Percentiles rank a stretch among this genome's conserved stretches.
phyloP scores from a whole-genome alignment of 2,329 filamentous ascomycete genomes.

The Aspergillus transmontanensis region DNA sequence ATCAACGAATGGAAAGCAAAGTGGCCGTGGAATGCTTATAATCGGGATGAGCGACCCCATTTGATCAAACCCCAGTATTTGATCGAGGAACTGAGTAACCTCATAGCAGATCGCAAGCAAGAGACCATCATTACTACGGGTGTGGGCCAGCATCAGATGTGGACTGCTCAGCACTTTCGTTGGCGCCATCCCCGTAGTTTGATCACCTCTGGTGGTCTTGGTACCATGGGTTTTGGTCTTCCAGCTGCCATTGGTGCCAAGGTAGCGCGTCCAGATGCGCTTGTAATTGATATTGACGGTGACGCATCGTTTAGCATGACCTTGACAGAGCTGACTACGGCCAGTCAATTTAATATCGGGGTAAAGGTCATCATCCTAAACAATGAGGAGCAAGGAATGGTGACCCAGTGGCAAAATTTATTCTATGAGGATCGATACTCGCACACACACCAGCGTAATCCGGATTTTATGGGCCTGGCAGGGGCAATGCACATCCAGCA shows the following conservation, averaged over 20 bases:
- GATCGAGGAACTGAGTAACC: conserved; percentile 79
- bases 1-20: conserved; percentile 84
- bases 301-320: conserved; percentile 80
- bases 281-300: conserved; percentile 92
- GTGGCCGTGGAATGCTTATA: conserved; percentile 71
- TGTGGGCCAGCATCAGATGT: conserved; percentile 98
- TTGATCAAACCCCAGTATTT: conserved; percentile 68
- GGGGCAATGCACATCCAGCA: conserved; percentile 33
- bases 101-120: conserved; percentile 74
- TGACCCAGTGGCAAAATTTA: conserved; percentile 89
- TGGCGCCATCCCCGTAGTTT: conserved; percentile 88
- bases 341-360: conserved; percentile 86
- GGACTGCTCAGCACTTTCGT: conserved; percentile 89
- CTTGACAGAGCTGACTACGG: conserved; percentile 68
- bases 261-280: conserved; percentile 73
- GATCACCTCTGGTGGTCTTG: conserved; percentile 90
- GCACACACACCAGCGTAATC: conserved; percentile 83
- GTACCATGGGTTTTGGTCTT: conserved; percentile 91
- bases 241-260: conserved; percentile 95
- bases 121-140: conserved; percentile 84
- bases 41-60: not conserved
- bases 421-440: conserved; percentile 85
- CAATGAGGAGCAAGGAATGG: conserved; percentile 93
- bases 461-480: conserved; percentile 82
- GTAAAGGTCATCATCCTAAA: conserved; percentile 88